These are phyloP conservation scores for Cystofilobasidium bisporidii DNA, from an alignment of 768 basidiomycete genomes.

Conservation along the genomic window DNA sequence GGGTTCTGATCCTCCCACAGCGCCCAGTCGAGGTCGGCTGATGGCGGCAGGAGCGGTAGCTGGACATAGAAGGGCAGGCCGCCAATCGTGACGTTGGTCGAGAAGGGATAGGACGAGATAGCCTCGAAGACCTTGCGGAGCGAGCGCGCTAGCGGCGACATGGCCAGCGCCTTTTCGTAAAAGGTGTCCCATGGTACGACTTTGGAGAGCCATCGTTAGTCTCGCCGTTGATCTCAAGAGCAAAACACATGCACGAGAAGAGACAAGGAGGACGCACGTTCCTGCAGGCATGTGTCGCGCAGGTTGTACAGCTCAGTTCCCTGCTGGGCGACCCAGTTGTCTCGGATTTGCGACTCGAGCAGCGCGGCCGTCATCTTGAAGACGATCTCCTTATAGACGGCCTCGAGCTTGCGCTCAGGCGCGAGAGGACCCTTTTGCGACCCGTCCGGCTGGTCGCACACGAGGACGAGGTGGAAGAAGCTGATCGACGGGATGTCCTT, in stretches of 20 bases:
- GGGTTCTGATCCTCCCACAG: constrained; percentile 19
- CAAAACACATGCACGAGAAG: not conserved
- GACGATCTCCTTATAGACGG: constrained; percentile 77
- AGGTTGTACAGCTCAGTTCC: constrained; percentile 60
- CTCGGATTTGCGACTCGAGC: constrained; percentile 78
- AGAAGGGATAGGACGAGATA: constrained; percentile 12
- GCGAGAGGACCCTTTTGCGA: constrained; percentile 22
- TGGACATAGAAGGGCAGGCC: constrained; percentile 23
- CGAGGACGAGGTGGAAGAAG: constrained; percentile 71
- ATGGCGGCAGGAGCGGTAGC: constrained; percentile 16
- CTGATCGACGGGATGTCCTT: constrained; percentile 29
- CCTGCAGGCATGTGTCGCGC: constrained; percentile 56
- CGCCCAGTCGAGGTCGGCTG: constrained; percentile 16
- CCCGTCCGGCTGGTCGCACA: constrained; percentile 71
- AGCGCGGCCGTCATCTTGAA: constrained; percentile 86
- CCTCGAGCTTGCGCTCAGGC: constrained; percentile 45
- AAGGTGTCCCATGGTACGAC: constrained; percentile 10
- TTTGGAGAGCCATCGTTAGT: not conserved
- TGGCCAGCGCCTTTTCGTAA: constrained; percentile 7
- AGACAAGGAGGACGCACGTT: constrained; percentile 33
- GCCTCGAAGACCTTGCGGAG: constrained; percentile 14
- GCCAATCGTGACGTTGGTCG: constrained; percentile 23
- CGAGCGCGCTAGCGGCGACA: constrained; percentile 17
- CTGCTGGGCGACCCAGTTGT: constrained; percentile 75
- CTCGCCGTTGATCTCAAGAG: too few species aligned